Evolutionary conservation across 768 basidiomycete genomes (phyloP), one percentile per base, ranked within the genome.

Genomic region (Suillus spraguei): DNA sequence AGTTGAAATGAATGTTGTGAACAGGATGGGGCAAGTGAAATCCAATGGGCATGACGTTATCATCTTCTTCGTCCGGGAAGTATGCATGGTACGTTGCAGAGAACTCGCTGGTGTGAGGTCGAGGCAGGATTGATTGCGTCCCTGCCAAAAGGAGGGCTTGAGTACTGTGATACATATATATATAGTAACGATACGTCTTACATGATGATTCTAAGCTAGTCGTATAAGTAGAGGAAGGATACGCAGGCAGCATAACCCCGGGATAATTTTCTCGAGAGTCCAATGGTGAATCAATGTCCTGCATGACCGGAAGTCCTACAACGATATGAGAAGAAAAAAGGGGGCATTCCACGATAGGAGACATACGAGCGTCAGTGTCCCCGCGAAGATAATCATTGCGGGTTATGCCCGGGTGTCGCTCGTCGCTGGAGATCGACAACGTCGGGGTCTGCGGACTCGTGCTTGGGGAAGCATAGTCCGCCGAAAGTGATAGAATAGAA

Each of bases 121-220:
- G n/a, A n/a, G n/a, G n/a, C n/a, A n/a, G n/a, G n/a, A n/a, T n/a
- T n/a, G n/a, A n/a, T n/a, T n/a, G n/a, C n/a, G n/a, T n/a, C n/a
- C n/a, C n/a, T n/a, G n/a, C n/a, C n/a, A n/a, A n/a, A 79, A 79
- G 74, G 76, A 81, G 80, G 80, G 76, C 77, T 87, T 87, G 85
- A 88, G 85, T 79, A 84, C 80, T 83, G 76, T 72, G 68, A 81
- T 86, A 87, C 85, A 84, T 83, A 79, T 76, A 86, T 82, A 80
- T 78, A 82, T 80, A 86, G 81, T 86, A 86, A 71, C 80, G 82
- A 83, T 87, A 88, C 86, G 83, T 84, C 87, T 89, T 89, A 89
- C 88, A 86, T 83, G 83, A 76, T 60, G 73, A 70, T 76, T 83
- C 85, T 85, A 87, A 77, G 79, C 80, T 85, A 87, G 73, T 78